A percentile compares a stretch with the other conserved stretches of the same genome.
Evolutionary conservation across 805 yeast genomes (phyloP).

Genomic region (Wickerhamiella alocasiicola): DNA sequence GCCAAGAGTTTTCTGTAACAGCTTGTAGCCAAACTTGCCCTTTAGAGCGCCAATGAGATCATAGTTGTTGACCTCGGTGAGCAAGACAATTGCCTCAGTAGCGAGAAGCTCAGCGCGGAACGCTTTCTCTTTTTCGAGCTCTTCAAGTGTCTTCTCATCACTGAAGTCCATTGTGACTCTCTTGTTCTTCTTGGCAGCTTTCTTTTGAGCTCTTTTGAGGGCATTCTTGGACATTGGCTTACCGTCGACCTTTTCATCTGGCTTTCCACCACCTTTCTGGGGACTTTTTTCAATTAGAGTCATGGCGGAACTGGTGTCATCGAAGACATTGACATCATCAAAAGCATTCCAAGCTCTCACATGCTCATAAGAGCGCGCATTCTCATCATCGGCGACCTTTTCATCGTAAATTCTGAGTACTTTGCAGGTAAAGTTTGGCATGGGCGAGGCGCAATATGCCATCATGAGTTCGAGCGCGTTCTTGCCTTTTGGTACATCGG

Average conservation of each 20-base stretch:
- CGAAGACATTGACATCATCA: constrained; percentile 22
- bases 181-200: constrained; percentile 17
- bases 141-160: constrained; percentile 21
- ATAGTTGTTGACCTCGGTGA: constrained; percentile 30
- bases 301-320: neutral
- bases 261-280: neutral
- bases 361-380: constrained; percentile 20
- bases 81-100: constrained; percentile 33
- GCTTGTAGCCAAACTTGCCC: constrained; percentile 23
- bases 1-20: constrained; percentile 25
- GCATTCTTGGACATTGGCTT: constrained; percentile 24
- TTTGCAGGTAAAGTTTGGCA: constrained; percentile 22
- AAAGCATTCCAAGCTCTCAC: constrained; percentile 26
- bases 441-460: constrained; percentile 24
- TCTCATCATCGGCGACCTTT: constrained; percentile 1
- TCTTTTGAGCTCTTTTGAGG: constrained; percentile 24
- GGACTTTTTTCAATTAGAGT: neutral
- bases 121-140: constrained; percentile 21
- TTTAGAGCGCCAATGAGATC: constrained; percentile 29
- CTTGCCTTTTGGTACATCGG: constrained; percentile 27
- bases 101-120: constrained; percentile 29
- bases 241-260: neutral
- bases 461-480: constrained; percentile 26
- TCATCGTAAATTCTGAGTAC: constrained; percentile 27
- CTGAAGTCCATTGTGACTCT: constrained; percentile 16